These are phyloP conservation scores for Penicillium argentinense DNA, from an alignment of 495 filamentous ascomycete genomes.

Conservation along the genomic window DNA sequence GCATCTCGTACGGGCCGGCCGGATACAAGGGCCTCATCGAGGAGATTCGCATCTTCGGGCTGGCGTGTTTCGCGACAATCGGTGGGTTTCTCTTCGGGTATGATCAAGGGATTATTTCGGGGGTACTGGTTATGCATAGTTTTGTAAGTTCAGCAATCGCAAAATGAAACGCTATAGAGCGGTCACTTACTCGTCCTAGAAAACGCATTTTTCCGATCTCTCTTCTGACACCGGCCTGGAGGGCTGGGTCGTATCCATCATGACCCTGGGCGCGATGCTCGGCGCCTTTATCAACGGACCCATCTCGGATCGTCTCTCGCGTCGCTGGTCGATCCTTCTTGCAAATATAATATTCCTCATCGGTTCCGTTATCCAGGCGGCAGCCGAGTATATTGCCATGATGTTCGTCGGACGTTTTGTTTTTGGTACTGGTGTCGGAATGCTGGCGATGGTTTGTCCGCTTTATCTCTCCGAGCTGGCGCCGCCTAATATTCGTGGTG, in stretches of 20 bases:
- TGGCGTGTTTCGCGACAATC: constrained; percentile 3
- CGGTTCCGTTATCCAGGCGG: not conserved
- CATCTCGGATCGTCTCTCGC: constrained; percentile 3
- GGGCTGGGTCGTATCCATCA: constrained; percentile 2
- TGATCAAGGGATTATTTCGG: constrained; percentile 7
- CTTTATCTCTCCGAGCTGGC: constrained; percentile 7
- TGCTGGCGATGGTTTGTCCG: constrained; percentile 8
- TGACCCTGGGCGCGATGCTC: constrained; percentile 1
- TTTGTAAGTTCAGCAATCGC: constrained; percentile 6
- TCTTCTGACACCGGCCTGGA: not conserved
- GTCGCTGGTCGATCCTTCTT: not conserved
- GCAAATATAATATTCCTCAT: constrained; percentile 4
- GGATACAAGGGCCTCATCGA: constrained; percentile 1
- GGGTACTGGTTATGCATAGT: constrained; percentile 4
- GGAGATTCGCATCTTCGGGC: not conserved
- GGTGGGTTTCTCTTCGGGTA: constrained; percentile 5
- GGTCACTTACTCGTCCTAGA: not conserved
- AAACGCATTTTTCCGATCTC: not conserved
- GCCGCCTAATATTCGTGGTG: constrained; percentile 2
- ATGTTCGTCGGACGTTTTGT: constrained; percentile 3
- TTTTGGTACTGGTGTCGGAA: constrained; percentile 6
- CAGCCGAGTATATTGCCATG: not conserved
- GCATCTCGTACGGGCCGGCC: not conserved
- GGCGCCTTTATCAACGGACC: constrained; percentile 5
- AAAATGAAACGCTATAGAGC: no score